phyloP scores from a whole-genome alignment of 148 eudicot species.

The Camellia lanceoleosa region DNA sequence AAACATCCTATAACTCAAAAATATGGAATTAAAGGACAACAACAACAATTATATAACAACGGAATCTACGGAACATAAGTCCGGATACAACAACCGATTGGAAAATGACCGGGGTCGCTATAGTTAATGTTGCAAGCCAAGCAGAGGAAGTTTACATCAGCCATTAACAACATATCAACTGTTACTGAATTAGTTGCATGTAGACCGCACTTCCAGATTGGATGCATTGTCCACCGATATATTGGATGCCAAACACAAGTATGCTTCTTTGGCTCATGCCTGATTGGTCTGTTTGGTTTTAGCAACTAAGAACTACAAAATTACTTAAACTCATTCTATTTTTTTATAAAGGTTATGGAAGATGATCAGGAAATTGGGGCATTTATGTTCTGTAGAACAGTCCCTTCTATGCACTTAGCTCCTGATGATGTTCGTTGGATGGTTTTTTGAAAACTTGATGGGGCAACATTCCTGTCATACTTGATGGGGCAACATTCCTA shows the following conservation, averaged over 20 bases:
- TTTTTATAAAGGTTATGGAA: slow-evolving; percentile 86
- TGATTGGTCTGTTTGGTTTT: neutral
- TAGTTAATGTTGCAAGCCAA: slow-evolving; percentile 61
- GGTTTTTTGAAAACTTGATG: too few species aligned
- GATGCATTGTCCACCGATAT: slow-evolving; percentile 86
- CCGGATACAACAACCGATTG: too few species aligned
- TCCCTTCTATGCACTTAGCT: slow-evolving; percentile 83
- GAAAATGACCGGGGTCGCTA: too few species aligned
- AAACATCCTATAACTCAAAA: too few species aligned
- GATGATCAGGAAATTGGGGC: slow-evolving; percentile 98
- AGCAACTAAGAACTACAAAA: neutral
- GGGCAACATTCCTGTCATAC: too few species aligned
- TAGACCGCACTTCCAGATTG: slow-evolving; percentile 91
- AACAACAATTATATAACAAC: too few species aligned
- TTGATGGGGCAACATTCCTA: too few species aligned
- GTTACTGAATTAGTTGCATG: slow-evolving; percentile 82
- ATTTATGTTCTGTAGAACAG: slow-evolving; percentile 95
- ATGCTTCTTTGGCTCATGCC: slow-evolving; percentile 17
- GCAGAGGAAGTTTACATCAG: slow-evolving; percentile 62
- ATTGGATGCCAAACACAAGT: slow-evolving; percentile 99
- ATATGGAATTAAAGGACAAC: too few species aligned
- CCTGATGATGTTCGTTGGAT: slow-evolving; percentile 89
- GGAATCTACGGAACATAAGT: too few species aligned
- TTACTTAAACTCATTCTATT: neutral
- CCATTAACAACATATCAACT: slow-evolving; percentile 61